Conservation (phyloP, 805 yeast species). For the Cyberlindnera mrakii region DNA sequence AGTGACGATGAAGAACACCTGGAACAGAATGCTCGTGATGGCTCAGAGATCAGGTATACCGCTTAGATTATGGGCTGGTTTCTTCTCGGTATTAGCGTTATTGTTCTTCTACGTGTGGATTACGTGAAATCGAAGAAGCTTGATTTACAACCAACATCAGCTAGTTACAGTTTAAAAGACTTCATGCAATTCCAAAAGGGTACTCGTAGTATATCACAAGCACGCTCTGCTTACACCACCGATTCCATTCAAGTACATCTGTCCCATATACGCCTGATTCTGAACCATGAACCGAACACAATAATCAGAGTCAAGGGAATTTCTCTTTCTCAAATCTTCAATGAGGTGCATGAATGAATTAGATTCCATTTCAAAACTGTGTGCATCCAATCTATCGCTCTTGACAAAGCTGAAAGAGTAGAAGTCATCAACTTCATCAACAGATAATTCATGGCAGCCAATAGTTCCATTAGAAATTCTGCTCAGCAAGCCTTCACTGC, state of each 20-base stretch:
- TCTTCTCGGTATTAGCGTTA: constrained; percentile 41
- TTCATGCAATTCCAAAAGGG: too few species aligned
- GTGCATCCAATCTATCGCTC: too few species aligned
- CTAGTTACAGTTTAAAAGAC: not conserved
- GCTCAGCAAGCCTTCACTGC: not conserved
- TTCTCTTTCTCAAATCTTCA: too few species aligned
- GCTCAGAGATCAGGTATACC: constrained; percentile 61
- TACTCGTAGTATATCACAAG: too few species aligned
- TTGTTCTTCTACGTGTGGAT: constrained; percentile 48
- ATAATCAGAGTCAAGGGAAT: not conserved
- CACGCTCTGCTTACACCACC: not conserved
- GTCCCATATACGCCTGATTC: not conserved
- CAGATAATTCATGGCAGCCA: too few species aligned
- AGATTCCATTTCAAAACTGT: too few species aligned
- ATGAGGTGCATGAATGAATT: too few species aligned
- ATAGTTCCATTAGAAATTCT: not conserved
- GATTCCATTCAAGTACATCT: not conserved
- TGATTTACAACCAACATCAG: not conserved
- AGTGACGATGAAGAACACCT: constrained; percentile 43
- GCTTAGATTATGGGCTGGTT: constrained; percentile 53
- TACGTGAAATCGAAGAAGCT: not conserved
- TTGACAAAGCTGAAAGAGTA: too few species aligned
- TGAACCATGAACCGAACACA: not conserved
- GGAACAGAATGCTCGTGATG: constrained; percentile 53
- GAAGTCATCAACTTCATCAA: too few species aligned